Evolutionary conservation across 371 early-diverging fungal species (phyloP).

Genomic region (Batrachochytrium dendrobatidis): DNA sequence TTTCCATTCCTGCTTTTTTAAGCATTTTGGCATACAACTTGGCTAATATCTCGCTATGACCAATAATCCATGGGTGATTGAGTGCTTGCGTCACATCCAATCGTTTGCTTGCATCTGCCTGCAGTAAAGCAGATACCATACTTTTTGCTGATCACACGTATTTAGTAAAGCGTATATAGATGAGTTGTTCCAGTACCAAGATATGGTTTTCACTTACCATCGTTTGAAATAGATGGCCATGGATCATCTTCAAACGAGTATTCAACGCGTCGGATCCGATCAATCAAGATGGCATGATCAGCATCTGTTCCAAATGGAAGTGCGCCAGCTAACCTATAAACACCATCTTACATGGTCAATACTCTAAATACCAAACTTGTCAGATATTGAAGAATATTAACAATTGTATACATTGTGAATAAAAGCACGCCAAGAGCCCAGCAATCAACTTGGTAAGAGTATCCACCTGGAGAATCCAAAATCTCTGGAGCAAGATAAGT

Average conservation of each 20-base stretch:
- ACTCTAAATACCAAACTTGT: not conserved
- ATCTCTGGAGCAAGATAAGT: conserved; percentile 23
- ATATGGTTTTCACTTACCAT: conserved; percentile 10
- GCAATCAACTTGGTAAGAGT: conserved; percentile 19
- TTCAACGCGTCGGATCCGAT: conserved; percentile 9
- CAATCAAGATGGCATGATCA: conserved; percentile 1
- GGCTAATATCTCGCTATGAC: conserved; percentile 3
- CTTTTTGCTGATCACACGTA: conserved; percentile 5
- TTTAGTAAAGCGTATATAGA: too few relatives aligned
- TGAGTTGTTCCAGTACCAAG: too few relatives aligned
- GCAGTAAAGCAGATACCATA: conserved; percentile 12
- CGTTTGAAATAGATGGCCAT: conserved; percentile 8
- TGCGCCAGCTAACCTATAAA: conserved; percentile 10
- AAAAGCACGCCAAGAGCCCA: conserved; percentile 25
- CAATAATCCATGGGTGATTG: conserved; percentile 20
- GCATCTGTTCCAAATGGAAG: conserved; percentile 21
- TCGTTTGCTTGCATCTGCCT: conserved; percentile 13
- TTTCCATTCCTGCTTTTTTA: not conserved
- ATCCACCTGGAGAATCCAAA: conserved; percentile 4
- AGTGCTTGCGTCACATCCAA: conserved; percentile 12
- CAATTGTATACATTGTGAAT: conserved; percentile 13
- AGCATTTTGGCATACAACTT: conserved; percentile 9
- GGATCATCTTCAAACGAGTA: conserved; percentile 5
- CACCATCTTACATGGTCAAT: too few relatives aligned
- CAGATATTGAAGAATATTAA: not conserved